Conservation (phyloP, 2,329 filamentous ascomycete genomes). For the Colletotrichum sp. region DNA sequence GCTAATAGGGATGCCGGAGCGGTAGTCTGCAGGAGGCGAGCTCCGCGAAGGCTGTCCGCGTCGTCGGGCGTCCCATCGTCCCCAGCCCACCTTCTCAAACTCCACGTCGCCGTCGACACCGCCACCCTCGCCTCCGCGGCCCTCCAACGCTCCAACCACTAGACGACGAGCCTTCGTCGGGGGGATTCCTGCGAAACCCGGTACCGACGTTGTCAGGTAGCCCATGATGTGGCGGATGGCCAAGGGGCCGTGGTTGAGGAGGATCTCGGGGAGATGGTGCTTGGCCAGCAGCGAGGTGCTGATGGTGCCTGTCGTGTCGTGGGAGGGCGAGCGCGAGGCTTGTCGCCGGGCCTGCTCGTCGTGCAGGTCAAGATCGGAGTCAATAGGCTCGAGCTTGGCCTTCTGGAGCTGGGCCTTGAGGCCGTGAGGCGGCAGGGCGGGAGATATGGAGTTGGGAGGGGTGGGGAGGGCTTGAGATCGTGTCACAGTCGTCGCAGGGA, state of each 20-base stretch:
- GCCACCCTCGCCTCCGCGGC: constrained; percentile 67
- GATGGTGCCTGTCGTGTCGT: constrained; percentile 81
- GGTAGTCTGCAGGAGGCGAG: constrained; percentile 47
- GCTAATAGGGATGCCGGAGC: constrained; percentile 62
- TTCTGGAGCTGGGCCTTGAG: constrained; percentile 71
- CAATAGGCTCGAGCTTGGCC: constrained; percentile 68
- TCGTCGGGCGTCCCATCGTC: constrained; percentile 87
- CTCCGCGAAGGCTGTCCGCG: constrained; percentile 64
- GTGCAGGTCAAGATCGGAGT: constrained; percentile 87
- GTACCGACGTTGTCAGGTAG: constrained; percentile 90
- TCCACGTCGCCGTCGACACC: constrained; percentile 73
- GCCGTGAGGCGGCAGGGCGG: constrained; percentile 81
- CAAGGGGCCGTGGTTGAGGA: constrained; percentile 87
- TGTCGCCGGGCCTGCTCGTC: constrained; percentile 35
- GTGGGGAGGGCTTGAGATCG: constrained; percentile 76
- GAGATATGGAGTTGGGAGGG: constrained; percentile 94
- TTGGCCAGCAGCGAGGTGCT: constrained; percentile 85
- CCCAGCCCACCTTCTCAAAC: constrained; percentile 98
- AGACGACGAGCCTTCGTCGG: constrained; percentile 89
- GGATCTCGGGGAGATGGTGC: constrained; percentile 87
- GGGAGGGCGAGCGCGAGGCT: constrained; percentile 50
- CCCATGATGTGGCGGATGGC: constrained; percentile 96
- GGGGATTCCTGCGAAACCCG: constrained; percentile 88
- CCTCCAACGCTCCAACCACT: constrained; percentile 91
- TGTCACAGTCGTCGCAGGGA: constrained; percentile 62